A percentile compares a stretch with the other conserved stretches of the same genome.
Conservation (phyloP, 1,284 basidiomycete genomes). For the Neotropicomus parvogracilis region DNA sequence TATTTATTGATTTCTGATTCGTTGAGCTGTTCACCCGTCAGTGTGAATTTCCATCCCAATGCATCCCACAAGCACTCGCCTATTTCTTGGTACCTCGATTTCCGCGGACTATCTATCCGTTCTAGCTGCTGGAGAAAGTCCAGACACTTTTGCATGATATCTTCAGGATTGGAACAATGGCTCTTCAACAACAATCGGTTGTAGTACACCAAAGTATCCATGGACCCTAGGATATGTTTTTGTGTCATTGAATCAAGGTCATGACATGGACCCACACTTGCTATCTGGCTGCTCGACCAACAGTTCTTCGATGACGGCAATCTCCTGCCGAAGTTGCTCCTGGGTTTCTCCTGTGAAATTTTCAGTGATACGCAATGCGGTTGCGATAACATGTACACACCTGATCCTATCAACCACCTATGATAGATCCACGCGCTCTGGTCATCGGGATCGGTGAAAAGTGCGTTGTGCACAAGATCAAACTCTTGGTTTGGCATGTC, state of each 20-base stretch:
- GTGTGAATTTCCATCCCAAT: neutral
- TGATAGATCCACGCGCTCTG: conserved; percentile 99
- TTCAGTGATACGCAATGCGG: neutral
- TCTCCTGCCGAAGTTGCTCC: conserved; percentile 70
- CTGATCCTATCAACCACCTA: conserved; percentile 85
- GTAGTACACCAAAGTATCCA: conserved; percentile 88
- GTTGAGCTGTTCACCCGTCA: conserved; percentile 18
- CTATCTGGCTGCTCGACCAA: conserved; percentile 88
- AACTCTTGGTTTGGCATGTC: conserved; percentile 58
- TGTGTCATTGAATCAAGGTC: neutral
- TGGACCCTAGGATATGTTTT: conserved; percentile 64
- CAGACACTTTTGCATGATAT: conserved; percentile 48
- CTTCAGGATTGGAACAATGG: conserved; percentile 35
- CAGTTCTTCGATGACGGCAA: conserved; percentile 80
- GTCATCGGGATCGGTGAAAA: conserved; percentile 96
- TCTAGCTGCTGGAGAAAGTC: conserved; percentile 51
- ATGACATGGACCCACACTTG: conserved; percentile 64
- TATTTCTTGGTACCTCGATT: conserved; percentile 60
- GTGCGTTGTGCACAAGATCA: conserved; percentile 87
- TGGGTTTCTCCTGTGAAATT: conserved; percentile 48
- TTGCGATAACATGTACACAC: conserved; percentile 37
- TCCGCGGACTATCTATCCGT: conserved; percentile 56
- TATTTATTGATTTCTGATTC: conserved; percentile 11
- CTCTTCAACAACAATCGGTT: conserved; percentile 56
- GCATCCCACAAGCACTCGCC: conserved; percentile 39